These are phyloP conservation scores for Globisporangium solare DNA, from an alignment of 352 stramenopile genomes.

Conservation along the genomic window DNA sequence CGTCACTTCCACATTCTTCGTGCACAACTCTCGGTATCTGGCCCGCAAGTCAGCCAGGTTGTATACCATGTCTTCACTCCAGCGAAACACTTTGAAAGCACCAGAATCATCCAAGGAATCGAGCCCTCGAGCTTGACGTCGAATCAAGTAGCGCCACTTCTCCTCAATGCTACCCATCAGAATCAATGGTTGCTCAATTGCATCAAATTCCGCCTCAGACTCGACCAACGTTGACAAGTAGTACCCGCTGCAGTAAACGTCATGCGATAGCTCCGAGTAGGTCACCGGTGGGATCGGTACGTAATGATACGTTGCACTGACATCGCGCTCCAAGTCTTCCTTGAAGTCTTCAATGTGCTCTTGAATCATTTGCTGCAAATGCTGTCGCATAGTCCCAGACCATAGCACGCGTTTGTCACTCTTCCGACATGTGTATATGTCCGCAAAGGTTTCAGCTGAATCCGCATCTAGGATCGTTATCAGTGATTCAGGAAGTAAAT, in stretches of 20 bases:
- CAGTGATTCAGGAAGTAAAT: conserved; percentile 72
- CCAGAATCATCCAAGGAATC: conserved; percentile 40
- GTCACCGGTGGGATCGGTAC: conserved; percentile 60
- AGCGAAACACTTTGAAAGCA: conserved; percentile 69
- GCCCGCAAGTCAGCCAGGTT: conserved; percentile 45
- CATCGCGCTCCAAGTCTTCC: conserved; percentile 45
- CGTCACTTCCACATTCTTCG: conserved; percentile 32
- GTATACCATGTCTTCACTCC: conserved; percentile 40
- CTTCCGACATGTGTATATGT: conserved; percentile 51
- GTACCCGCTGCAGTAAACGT: conserved; percentile 74
- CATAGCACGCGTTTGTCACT: conserved; percentile 68
- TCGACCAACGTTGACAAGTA: conserved; percentile 68
- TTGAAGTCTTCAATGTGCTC: conserved; percentile 75
- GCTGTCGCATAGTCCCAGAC: conserved; percentile 58
- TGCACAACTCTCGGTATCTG: conserved; percentile 63
- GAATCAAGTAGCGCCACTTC: conserved; percentile 58
- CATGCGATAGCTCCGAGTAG: conserved; percentile 65
- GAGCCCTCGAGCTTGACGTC: conserved; percentile 39
- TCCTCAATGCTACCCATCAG: conserved; percentile 77
- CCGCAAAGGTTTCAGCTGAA: conserved; percentile 51
- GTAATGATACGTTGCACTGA: conserved; percentile 54
- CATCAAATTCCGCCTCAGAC: conserved; percentile 43
- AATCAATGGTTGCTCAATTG: conserved; percentile 69
- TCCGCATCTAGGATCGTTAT: conserved; percentile 67
- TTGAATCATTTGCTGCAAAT: conserved; percentile 66